Base-by-base conservation (phyloP, 2,329 filamentous ascomycete genomes). In the Fusarium camptoceras region DNA sequence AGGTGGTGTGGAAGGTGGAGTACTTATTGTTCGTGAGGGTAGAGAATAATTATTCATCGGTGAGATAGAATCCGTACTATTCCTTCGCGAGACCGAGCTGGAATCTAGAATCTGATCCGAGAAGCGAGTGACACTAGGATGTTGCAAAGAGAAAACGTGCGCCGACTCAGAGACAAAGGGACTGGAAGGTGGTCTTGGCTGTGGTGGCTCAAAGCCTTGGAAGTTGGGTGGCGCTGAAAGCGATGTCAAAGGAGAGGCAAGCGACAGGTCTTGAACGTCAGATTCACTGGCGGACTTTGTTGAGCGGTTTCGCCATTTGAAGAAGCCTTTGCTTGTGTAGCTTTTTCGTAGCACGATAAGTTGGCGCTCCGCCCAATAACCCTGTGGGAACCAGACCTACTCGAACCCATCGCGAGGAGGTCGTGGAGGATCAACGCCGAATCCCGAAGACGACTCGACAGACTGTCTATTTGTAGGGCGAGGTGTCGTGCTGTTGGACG, bases 331-430 rank as follows among this genome's bases (percentile, higher is more conserved):
- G 27, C 74, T 76, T 25, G 77, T 74, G 53, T 72, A 80, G 53
- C 78, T 81, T 68, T 78, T 76, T 18, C 75, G 73, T 2, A 76
- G 72, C 6, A 64, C 49, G 24, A 62, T 57, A 27, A 72, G 59
- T 48, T 83, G 80, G n/a, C 87, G 81, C 76, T 89, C 87, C n/a
- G 87, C 87, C 87, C 87, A 89, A 74, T 88, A 89, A 8, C 87
- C 87, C 54, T 84, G 85, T 2, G 87, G 87, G 74, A 87, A 89
- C 87, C 87, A 89, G 25, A 89, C 87, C 87, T 86, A 89, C 78
- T 89, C 87, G 72, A 78, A 82, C 42, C 87, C 87, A 46, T 84
- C 81, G 50, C 78, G 84, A 55, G 87, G 78, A n/a, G 85, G 82
- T 4, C 87, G 83, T 25, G 87, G 87, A 5, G 87, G 87, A 59